phyloP scores from a whole-genome alignment of 2,329 filamentous ascomycete genomes.

The Grosmannia clavigera region DNA sequence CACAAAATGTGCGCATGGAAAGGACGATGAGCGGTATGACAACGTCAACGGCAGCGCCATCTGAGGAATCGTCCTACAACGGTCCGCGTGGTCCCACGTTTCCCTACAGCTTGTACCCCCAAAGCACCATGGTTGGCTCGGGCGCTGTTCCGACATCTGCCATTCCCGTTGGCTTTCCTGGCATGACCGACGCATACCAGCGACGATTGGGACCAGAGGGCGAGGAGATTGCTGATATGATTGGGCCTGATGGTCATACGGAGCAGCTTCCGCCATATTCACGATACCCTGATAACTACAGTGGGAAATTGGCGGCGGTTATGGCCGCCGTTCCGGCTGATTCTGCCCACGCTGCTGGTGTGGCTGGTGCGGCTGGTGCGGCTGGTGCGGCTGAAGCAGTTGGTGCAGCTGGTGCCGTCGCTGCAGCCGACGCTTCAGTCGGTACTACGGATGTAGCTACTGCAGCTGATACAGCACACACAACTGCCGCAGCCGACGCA shows the following conservation, averaged over 20 bases:
- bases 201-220: slow-evolving; percentile 65
- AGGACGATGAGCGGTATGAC: slow-evolving; percentile 56
- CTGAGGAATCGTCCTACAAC: slow-evolving; percentile 35
- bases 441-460: neutral
- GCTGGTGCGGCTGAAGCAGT: neutral
- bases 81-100: slow-evolving; percentile 60
- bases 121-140: slow-evolving; percentile 57
- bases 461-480: neutral
- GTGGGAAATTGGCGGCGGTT: slow-evolving; percentile 32
- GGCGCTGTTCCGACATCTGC: slow-evolving; percentile 15
- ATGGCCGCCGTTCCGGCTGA: neutral
- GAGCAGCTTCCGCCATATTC: slow-evolving; percentile 90
- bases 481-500: slow-evolving; percentile 2
- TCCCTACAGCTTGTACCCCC: slow-evolving; percentile 77
- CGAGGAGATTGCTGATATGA: slow-evolving; percentile 75
- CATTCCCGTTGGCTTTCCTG: slow-evolving; percentile 66
- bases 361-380: neutral
- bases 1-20: slow-evolving; percentile 62
- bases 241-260: slow-evolving; percentile 77
- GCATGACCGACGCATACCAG: slow-evolving; percentile 53
- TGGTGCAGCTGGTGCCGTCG: neutral
- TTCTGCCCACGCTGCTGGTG: neutral
- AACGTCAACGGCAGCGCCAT: slow-evolving; percentile 26
- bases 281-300: slow-evolving; percentile 69
- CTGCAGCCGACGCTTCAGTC: neutral